Conservation (phyloP, 257 asterid species). For the Solanum chilense region DNA sequence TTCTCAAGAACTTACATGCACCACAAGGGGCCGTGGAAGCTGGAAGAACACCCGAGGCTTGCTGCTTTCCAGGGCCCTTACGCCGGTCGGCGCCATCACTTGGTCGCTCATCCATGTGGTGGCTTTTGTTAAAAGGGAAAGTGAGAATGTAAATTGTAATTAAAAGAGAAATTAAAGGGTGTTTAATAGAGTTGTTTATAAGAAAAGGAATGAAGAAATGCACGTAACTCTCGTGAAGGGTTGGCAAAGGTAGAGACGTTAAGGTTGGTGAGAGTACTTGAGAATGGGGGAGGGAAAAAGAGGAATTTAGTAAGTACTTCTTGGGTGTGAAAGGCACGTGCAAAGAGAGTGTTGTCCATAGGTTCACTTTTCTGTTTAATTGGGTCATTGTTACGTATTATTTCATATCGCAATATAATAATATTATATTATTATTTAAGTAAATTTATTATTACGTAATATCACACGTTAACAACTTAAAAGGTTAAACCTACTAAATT, state of each 20-base stretch:
- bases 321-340: conserved; percentile 56
- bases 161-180: neutral
- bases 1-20: conserved; percentile 91
- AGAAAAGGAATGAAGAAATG: conserved; percentile 10
- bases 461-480: neutral
- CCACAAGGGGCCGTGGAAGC: conserved; percentile 54
- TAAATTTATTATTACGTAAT: too few species aligned
- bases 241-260: conserved; percentile 22
- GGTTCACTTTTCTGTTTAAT: neutral
- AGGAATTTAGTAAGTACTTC: neutral
- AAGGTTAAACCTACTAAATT: neutral
- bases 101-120: conserved; percentile 39
- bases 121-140: neutral
- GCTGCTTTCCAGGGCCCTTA: conserved; percentile 15
- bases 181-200: conserved; percentile 7
- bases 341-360: conserved; percentile 56
- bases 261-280: conserved; percentile 8
- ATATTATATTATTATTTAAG: too few species aligned
- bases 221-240: conserved; percentile 82
- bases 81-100: conserved; percentile 19
- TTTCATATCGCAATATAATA: too few species aligned
- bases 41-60: neutral
- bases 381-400: too few species aligned
- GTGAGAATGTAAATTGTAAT: neutral
- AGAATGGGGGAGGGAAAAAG: neutral